Base-by-base conservation (phyloP, 805 yeast genomes). In the Phaffomyces thermotolerans region DNA sequence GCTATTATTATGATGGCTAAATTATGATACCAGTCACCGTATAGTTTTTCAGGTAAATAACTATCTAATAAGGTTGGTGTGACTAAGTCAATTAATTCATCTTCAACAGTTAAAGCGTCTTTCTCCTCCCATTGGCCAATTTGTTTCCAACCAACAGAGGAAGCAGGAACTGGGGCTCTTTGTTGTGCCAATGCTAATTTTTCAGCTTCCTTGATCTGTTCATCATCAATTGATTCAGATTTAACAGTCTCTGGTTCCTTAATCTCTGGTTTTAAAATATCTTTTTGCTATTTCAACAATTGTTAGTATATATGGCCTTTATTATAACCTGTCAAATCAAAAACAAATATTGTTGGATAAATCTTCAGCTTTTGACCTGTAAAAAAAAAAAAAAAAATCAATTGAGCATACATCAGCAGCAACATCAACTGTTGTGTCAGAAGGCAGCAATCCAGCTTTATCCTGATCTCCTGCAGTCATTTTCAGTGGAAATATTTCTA, bases 1-100 rank as follows among this genome's bases (percentile, higher is more conserved):
- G 84, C 88, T 20, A 74, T 60, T 27, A 84, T 69, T 45, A 88
- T 67, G 32, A 81, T 72, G 0, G 77, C 96, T n/a, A 82, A 81
- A 41, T 83, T 81, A 62, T 93, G 98, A 59, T 83, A 93, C 99
- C 99, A 93, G 59, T 93, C 98, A 42, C 99, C 99, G 55, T 84
- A 86, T 14, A 78, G 75, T 32, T 66, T 70, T 25, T 86, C 83
- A 8, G 95, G 95, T 42, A 93, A 66, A 55, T 81, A 76, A 46
- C 76, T 72, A 56, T 89, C 96, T 46, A 90, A 67, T 31, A 84
- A 56, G 0, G 97, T 86, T 18, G 88, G 79, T 22, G 76, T 74
- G 22, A 81, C 72, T 52, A 89, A 67, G 61, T 89, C 96, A 49
- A 76, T 72, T 44, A 80, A 67, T 54, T 81, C 85, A 59, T 87